phyloP scores from a whole-genome alignment of 2,329 filamentous ascomycete genomes.

The Aspergillus pseudoglaucus region DNA sequence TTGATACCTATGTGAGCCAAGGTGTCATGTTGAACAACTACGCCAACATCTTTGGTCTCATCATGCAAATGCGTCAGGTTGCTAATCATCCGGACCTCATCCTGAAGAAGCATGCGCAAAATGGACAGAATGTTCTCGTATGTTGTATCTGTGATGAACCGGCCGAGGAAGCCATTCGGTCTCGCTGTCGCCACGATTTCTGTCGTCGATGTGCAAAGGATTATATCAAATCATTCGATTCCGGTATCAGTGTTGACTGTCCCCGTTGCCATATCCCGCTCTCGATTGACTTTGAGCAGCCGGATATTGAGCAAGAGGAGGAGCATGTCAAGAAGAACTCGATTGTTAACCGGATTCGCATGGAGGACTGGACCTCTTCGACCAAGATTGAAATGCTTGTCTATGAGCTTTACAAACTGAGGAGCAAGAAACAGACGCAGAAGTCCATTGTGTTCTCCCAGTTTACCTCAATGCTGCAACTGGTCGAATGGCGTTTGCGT shows the following conservation, averaged over 20 bases:
- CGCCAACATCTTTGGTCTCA: slow-evolving; percentile 96
- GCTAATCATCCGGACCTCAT: slow-evolving; percentile 94
- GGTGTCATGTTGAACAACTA: slow-evolving; percentile 96
- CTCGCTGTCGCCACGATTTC: slow-evolving; percentile 88
- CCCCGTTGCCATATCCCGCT: slow-evolving; percentile 87
- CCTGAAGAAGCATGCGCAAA: slow-evolving; percentile 76
- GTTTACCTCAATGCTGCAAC: slow-evolving; percentile 93
- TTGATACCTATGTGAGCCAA: slow-evolving; percentile 90
- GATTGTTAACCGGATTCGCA: slow-evolving; percentile 97
- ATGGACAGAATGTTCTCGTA: slow-evolving; percentile 82
- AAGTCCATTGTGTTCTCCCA: slow-evolving; percentile 98
- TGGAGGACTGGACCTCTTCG: slow-evolving; percentile 97
- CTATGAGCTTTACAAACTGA: slow-evolving; percentile 85
- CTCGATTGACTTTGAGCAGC: slow-evolving; percentile 87
- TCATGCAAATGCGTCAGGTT: slow-evolving; percentile 99
- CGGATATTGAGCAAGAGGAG: slow-evolving; percentile 89
- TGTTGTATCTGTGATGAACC: slow-evolving; percentile 96
- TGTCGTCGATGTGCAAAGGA: slow-evolving; percentile 73
- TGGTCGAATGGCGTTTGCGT: slow-evolving; percentile 93
- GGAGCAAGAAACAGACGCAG: slow-evolving; percentile 85
- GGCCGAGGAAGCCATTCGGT: slow-evolving; percentile 88
- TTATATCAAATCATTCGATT: slow-evolving; percentile 71
- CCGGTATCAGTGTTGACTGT: slow-evolving; percentile 55
- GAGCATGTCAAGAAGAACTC: slow-evolving; percentile 83
- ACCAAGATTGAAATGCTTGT: slow-evolving; percentile 97